A percentile compares a stretch with the other conserved stretches of the same genome.
Evolutionary conservation across 371 early-diverging fungal species (phyloP).

Genomic region (Circinella minor): DNA sequence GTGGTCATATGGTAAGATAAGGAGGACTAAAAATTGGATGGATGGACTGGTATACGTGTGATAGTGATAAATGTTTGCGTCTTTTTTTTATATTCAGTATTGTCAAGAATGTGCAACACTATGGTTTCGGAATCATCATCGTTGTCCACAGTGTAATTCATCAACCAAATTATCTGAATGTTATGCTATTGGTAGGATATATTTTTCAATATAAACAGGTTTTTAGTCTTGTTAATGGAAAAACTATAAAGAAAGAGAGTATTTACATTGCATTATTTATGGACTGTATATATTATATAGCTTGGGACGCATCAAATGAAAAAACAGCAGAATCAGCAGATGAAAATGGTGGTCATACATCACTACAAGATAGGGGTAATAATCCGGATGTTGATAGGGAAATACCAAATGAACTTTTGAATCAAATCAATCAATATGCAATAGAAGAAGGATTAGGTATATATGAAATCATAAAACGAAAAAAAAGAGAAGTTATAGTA

Average conservation of each 20-base stretch:
- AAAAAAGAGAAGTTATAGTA: too few species aligned
- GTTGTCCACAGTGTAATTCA: slow-evolving; percentile 42
- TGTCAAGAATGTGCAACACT: slow-evolving; percentile 32
- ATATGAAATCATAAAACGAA: background rate
- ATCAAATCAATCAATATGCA: background rate
- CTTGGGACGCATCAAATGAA: slow-evolving; percentile 3
- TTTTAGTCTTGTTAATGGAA: too few species aligned
- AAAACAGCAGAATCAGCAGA: background rate
- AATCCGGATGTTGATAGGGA: background rate
- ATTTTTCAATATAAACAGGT: too few species aligned
- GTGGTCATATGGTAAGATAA: slow-evolving; percentile 34
- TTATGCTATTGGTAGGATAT: slow-evolving; percentile 32
- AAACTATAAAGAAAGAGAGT: too few species aligned
- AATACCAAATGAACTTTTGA: slow-evolving; percentile 3
- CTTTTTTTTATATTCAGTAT: slow-evolving; percentile 24
- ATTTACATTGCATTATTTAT: too few species aligned
- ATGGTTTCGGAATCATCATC: slow-evolving; percentile 32
- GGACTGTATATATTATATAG: background rate
- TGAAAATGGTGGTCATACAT: background rate
- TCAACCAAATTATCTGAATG: slow-evolving; percentile 27
- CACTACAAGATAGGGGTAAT: background rate
- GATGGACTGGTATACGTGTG: background rate
- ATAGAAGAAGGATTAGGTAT: slow-evolving; percentile 9
- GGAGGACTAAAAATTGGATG: background rate
- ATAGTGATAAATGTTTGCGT: background rate